Evolutionary conservation across 2,329 filamentous ascomycete species (phyloP).

Genomic region (Colletotrichum echinochloae): DNA sequence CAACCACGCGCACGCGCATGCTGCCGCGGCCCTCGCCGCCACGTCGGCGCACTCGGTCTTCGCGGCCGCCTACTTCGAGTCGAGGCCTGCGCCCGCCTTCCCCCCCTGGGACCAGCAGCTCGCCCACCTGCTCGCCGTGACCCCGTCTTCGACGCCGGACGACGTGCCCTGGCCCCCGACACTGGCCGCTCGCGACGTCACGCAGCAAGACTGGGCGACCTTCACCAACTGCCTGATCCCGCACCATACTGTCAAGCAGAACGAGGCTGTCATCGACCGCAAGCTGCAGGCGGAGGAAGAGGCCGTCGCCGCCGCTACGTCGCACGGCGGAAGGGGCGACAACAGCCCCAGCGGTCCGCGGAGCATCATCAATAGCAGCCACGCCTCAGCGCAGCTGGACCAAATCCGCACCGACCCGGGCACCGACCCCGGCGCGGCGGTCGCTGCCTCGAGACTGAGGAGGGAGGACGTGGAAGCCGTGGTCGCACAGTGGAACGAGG

Average conservation of each 20-base stretch:
- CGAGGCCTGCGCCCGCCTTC: slow-evolving; percentile 51
- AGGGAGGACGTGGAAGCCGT: slow-evolving; percentile 47
- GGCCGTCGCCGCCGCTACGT: slow-evolving; percentile 37
- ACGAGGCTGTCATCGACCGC: slow-evolving; percentile 61
- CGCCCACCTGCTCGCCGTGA: slow-evolving; percentile 52
- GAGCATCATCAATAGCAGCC: slow-evolving; percentile 46
- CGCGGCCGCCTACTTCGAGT: slow-evolving; percentile 61
- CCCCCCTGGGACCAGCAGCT: slow-evolving; percentile 41
- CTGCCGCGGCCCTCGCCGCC: slow-evolving; percentile 13
- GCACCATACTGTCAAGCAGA: slow-evolving; percentile 56
- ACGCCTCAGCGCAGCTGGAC: slow-evolving; percentile 58
- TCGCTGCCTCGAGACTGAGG: slow-evolving; percentile 2
- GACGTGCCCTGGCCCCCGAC: slow-evolving; percentile 58
- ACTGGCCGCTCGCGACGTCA: slow-evolving; percentile 58
- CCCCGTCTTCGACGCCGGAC: slow-evolving; percentile 51
- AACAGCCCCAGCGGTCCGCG: slow-evolving; percentile 34
- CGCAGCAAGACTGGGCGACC: slow-evolving; percentile 67
- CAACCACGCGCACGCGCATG: slow-evolving; percentile 40
- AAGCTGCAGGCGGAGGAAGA: slow-evolving; percentile 60
- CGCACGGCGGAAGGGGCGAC: slow-evolving; percentile 14
- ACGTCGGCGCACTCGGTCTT: slow-evolving; percentile 44
- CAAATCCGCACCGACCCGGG: slow-evolving; percentile 48
- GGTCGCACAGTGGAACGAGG: slow-evolving; percentile 67
- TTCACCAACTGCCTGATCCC: slow-evolving; percentile 70
- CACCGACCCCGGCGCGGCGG: slow-evolving; percentile 48